Evolutionary conservation across 306 rosid genomes (phyloP).

Genomic region (Urtica urens): DNA sequence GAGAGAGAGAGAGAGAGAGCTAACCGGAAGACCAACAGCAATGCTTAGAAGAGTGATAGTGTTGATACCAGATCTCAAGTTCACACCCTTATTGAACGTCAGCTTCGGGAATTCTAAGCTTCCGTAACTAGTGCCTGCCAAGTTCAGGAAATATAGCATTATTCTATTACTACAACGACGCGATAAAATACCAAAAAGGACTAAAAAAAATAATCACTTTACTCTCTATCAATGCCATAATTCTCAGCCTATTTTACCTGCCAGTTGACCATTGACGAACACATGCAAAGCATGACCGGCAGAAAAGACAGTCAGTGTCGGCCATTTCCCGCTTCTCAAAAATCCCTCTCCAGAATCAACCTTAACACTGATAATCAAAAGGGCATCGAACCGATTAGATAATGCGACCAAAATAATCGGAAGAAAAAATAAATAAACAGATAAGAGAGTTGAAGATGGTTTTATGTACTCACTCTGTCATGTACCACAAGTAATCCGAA

Average conservation of each 20-base stretch:
- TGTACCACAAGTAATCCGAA: slow-evolving; percentile 92
- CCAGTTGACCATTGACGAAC: slow-evolving; percentile 61
- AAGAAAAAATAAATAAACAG: slow-evolving; percentile 2
- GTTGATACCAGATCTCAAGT: slow-evolving; percentile 73
- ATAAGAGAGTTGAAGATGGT: not conserved
- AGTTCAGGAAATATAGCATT: slow-evolving; percentile 8
- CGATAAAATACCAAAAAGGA: too few relatives aligned
- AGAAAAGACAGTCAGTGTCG: slow-evolving; percentile 61
- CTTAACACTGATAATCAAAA: slow-evolving; percentile 45
- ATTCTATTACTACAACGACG: too few relatives aligned
- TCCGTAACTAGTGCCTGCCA: slow-evolving; percentile 76
- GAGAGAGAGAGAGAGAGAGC: slow-evolving; percentile 29
- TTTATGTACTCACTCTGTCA: slow-evolving; percentile 80
- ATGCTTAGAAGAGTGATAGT: slow-evolving; percentile 77
- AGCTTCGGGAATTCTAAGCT: slow-evolving; percentile 75
- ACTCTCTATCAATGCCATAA: too few relatives aligned
- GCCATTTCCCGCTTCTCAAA: slow-evolving; percentile 57
- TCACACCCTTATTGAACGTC: slow-evolving; percentile 60
- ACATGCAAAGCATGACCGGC: slow-evolving; percentile 98
- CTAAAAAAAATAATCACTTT: too few relatives aligned
- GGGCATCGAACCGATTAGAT: not conserved
- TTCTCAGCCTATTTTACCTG: slow-evolving; percentile 61
- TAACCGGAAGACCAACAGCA: slow-evolving; percentile 95
- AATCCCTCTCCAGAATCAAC: slow-evolving; percentile 61
- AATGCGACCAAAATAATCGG: slow-evolving; percentile 2